A percentile compares a stretch with the other conserved stretches of the same genome.
Evolutionary conservation across 106 monocot genomes (phyloP).

Genomic region (Dioscorea zingiberensis): DNA sequence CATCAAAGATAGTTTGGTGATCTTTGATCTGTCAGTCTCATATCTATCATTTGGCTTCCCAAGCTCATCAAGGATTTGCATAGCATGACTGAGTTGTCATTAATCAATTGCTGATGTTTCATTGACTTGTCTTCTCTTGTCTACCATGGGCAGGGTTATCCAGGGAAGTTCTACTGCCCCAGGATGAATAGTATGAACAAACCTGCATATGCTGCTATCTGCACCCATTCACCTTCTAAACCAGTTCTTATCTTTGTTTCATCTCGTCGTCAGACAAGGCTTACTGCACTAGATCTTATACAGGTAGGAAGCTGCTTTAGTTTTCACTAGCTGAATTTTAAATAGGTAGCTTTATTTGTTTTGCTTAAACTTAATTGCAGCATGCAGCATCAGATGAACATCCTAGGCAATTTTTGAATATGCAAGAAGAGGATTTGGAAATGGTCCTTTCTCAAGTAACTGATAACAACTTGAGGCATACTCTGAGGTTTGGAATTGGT

Average conservation of each 20-base stretch:
- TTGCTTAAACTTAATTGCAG: slow-evolving; percentile 25
- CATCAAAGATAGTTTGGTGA: too few species aligned
- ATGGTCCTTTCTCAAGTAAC: slow-evolving; percentile 89
- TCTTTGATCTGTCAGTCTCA: too few species aligned
- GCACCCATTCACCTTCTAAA: slow-evolving; percentile 90
- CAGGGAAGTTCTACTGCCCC: slow-evolving; percentile 97
- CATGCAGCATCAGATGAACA: slow-evolving; percentile 87
- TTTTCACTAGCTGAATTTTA: neutral
- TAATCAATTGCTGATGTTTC: too few species aligned
- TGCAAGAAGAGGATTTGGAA: slow-evolving; percentile 59
- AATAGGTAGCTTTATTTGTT: slow-evolving; percentile 1
- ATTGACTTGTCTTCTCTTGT: neutral
- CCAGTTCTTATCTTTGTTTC: slow-evolving; percentile 98
- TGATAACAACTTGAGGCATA: slow-evolving; percentile 87
- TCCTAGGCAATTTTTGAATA: slow-evolving; percentile 83
- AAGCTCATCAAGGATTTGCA: too few species aligned
- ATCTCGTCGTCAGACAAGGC: slow-evolving; percentile 89
- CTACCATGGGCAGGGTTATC: slow-evolving; percentile 66
- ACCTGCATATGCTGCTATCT: slow-evolving; percentile 97
- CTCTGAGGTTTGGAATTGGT: slow-evolving; percentile 94
- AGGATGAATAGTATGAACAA: slow-evolving; percentile 99
- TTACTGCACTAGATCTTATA: slow-evolving; percentile 94
- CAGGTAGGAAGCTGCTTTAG: slow-evolving; percentile 46
- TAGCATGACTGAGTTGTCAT: too few species aligned
- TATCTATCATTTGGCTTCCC: too few species aligned